Base-by-base conservation (phyloP, 192 early-diverging fungal genomes). In the Pilaira anomala region DNA sequence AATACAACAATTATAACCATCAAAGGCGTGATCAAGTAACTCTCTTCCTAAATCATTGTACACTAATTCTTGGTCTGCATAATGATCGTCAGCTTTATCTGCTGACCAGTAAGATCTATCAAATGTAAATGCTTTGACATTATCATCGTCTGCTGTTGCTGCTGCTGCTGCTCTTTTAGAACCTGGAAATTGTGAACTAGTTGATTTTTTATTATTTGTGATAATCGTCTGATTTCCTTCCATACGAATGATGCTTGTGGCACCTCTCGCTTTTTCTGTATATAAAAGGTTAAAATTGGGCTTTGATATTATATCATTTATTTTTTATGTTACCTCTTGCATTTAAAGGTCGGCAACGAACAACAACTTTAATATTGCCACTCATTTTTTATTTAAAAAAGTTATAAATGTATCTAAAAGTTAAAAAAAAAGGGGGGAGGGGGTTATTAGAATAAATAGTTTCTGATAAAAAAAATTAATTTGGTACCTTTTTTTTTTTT, bases 1-100 rank as follows among this genome's bases (percentile, higher is more conserved):
- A 19, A 97, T 86, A 73, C 93, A 95, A 54, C 85, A 88, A 72
- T 97, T 94, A 78, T 93, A 97, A 7, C 95, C 95, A 16, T 80
- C 79, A 45, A 97, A 87, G 8, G 94, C 88, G 62, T 96, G 94
- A 41, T 88, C 85, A 9, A 96, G 77, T 19, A 97, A 69, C 18
- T 91, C 85, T 21, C 72, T 69, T 2, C 92, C 93, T 19, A 94
- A 72, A 40, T 88, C 86, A 18, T 84, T 76, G 72, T 91, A 97
- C 25, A 97, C 82, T 2, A 62, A 65, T 57, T 85, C 72, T 59
- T 96, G 94, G 46, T 78, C 78, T 44, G 92, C 91, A 63, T 84
- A 88, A 57, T 79, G 65, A 0, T 77, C 48, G 49, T 83, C 83
- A 41, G 21, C 69, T 12, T 76, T 73, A 67, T 88, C 85, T 18